A percentile compares a stretch with the other conserved stretches of the same genome.
Evolutionary conservation across 495 filamentous ascomycete species (phyloP).

Genomic region (Aspergillus sparsus): DNA sequence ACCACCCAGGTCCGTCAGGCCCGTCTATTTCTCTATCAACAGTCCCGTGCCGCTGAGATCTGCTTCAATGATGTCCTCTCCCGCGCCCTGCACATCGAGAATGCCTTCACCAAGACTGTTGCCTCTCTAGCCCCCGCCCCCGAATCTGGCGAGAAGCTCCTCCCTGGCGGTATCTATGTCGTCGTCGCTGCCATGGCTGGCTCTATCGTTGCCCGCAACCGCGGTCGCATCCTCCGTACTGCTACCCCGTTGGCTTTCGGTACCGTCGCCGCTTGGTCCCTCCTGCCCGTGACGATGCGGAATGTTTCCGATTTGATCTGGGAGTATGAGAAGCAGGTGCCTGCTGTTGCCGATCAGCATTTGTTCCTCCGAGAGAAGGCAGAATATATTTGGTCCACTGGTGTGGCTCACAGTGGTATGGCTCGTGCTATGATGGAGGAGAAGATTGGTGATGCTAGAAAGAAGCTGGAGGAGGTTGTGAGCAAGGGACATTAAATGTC

Average conservation of each 20-base stretch:
- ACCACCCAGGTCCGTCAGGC: conserved; percentile 76
- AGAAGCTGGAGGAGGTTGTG: conserved; percentile 82
- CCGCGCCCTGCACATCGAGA: conserved; percentile 73
- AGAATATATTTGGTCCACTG: conserved; percentile 67
- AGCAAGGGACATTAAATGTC: conserved; percentile 68
- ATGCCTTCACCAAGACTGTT: conserved; percentile 75
- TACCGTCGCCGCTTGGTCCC: conserved; percentile 69
- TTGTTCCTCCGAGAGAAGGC: conserved; percentile 63
- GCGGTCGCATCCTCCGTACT: conserved; percentile 75
- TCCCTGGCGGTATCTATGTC: conserved; percentile 86
- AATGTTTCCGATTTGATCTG: conserved; percentile 84
- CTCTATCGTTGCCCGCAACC: conserved; percentile 81
- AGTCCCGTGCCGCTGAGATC: conserved; percentile 72
- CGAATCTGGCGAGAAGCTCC: conserved; percentile 76
- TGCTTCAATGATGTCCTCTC: conserved; percentile 75
- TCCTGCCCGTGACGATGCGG: conserved; percentile 75
- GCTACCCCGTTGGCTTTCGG: conserved; percentile 71
- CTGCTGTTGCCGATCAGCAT: conserved; percentile 77
- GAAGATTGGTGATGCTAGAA: conserved; percentile 68
- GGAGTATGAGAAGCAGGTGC: conserved; percentile 86
- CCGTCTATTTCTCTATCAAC: conserved; percentile 77
- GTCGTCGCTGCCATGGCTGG: conserved; percentile 91
- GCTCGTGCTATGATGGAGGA: conserved; percentile 73
- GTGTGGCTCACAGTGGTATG: conserved; percentile 68
- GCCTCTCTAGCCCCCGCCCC: conserved; percentile 81